Conservation (phyloP, 306 rosid species). For the Hippophae rhamnoides region DNA sequence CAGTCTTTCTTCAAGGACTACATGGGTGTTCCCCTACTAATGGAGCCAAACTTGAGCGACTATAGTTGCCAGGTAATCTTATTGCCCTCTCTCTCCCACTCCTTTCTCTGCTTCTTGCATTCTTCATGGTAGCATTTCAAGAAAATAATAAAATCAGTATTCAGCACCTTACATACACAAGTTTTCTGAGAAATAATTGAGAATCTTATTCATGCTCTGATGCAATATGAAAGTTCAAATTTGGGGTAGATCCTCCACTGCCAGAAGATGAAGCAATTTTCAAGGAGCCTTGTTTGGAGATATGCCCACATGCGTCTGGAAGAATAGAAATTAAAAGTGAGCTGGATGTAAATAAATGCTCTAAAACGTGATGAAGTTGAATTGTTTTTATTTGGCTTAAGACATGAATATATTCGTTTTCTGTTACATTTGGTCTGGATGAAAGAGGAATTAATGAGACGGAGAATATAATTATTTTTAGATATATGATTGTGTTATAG, state of each 20-base stretch:
- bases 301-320: constrained; percentile 58
- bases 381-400: neutral
- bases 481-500: no score
- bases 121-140: neutral
- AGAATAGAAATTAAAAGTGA: constrained; percentile 35
- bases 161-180: neutral
- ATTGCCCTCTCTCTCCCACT: neutral
- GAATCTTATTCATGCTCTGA: neutral
- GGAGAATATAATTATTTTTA: no score
- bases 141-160: neutral
- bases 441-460: no score
- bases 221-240: constrained; percentile 56
- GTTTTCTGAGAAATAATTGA: neutral
- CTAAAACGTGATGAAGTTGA: constrained; percentile 37
- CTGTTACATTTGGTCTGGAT: no score
- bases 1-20: constrained; percentile 79
- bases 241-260: constrained; percentile 63
- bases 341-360: constrained; percentile 36
- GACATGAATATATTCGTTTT: no score
- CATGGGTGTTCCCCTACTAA: constrained; percentile 77
- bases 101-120: no score
- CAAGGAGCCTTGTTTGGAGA: constrained; percentile 75
- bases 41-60: constrained; percentile 88
- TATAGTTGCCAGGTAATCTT: constrained; percentile 78
- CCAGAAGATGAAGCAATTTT: constrained; percentile 54